Conservation (phyloP, 2,329 filamentous ascomycete species). For the Ophiosphaerella korrae region DNA sequence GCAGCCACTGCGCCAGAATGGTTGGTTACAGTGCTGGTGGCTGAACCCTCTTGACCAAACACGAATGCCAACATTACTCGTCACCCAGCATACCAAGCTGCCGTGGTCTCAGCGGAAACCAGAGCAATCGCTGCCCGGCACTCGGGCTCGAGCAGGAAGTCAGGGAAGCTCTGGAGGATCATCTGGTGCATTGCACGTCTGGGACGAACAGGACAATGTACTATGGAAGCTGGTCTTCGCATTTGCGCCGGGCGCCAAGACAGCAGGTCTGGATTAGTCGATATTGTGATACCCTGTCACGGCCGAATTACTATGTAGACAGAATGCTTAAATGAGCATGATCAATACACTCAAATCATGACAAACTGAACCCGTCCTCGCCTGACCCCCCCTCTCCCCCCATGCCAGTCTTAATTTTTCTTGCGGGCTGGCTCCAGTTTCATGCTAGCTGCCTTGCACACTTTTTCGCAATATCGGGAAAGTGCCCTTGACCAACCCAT, state of each 20-base stretch:
- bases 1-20: slow-evolving; percentile 47
- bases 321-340: neutral
- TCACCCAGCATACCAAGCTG: no score
- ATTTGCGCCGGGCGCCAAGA: slow-evolving; percentile 1
- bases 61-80: no score
- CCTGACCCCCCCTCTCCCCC: neutral
- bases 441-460: neutral
- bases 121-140: neutral
- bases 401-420: slow-evolving; percentile 3
- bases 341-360: neutral
- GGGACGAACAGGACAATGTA: neutral
- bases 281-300: slow-evolving; percentile 13
- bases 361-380: neutral
- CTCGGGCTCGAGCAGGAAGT: neutral
- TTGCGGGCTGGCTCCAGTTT: neutral
- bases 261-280: slow-evolving; percentile 10
- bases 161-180: neutral
- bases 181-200: neutral
- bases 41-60: slow-evolving; percentile 22
- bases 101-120: no score
- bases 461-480: neutral
- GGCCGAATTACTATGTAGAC: neutral
- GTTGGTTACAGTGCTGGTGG: slow-evolving; percentile 45
- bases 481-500: neutral
- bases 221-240: slow-evolving; percentile 4